phyloP scores from a whole-genome alignment of 108 stramenopile genomes.

The Licmophora abbreviata region DNA sequence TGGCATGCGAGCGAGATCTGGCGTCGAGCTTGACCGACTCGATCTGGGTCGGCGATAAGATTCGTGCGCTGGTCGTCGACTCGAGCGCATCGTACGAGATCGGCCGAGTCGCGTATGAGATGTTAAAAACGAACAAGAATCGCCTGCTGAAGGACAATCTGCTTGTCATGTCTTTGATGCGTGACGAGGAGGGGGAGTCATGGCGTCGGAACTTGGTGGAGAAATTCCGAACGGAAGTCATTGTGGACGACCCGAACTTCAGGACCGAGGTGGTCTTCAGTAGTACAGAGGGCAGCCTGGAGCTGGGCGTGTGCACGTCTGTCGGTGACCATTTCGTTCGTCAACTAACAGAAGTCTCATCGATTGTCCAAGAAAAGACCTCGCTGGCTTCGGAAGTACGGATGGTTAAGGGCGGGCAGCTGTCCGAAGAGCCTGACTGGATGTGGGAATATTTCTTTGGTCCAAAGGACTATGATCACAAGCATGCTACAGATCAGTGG shows the following conservation, averaged over 20 bases:
- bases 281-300: constrained; percentile 14
- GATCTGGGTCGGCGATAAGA: background rate
- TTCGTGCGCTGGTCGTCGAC: constrained; percentile 19
- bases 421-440: no score
- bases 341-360: constrained; percentile 3
- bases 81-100: constrained; percentile 6
- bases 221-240: constrained; percentile 17
- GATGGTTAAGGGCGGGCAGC: constrained; percentile 15
- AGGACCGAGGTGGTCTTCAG: constrained; percentile 14
- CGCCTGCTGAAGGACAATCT: background rate
- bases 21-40: background rate
- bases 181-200: constrained; percentile 4
- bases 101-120: constrained; percentile 15
- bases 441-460: constrained; percentile 3
- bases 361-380: constrained; percentile 11
- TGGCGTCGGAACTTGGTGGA: constrained; percentile 19
- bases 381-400: constrained; percentile 11
- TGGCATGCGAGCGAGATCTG: constrained; percentile 28
- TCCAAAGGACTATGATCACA: constrained; percentile 45
- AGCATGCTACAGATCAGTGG: constrained; percentile 42
- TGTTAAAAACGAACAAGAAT: constrained; percentile 8
- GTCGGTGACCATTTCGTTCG: constrained; percentile 14
- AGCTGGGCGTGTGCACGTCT: constrained; percentile 4
- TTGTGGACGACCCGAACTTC: constrained; percentile 13
- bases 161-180: constrained; percentile 5